Conservation (phyloP, 495 filamentous ascomycete species). For the Apiosordaria backusii region DNA sequence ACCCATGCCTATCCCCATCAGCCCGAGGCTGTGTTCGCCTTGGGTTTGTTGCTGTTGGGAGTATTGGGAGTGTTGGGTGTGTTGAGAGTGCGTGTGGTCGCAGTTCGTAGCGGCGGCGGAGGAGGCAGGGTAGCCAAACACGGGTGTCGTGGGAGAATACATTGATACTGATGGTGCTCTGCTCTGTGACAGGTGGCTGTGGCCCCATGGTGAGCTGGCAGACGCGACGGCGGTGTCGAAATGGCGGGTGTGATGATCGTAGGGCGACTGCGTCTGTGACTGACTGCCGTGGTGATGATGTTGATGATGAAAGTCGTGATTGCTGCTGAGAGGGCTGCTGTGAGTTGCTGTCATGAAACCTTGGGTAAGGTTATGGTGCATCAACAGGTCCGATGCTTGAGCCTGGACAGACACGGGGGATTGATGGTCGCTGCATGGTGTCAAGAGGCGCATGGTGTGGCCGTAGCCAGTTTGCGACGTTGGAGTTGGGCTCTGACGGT, state of each 20-base stretch:
- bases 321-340: background rate
- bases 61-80: background rate
- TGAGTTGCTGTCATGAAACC: background rate
- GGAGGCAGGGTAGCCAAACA: background rate
- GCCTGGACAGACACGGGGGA: background rate
- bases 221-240: background rate
- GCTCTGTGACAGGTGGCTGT: background rate
- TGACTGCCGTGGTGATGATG: no score
- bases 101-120: no score
- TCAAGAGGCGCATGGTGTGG: constrained; percentile 36
- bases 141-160: background rate
- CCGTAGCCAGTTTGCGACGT: constrained; percentile 15
- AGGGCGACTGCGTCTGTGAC: background rate
- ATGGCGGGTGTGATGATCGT: background rate
- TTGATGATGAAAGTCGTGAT: background rate
- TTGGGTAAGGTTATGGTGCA: background rate
- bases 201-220: background rate
- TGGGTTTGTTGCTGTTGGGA: constrained; percentile 1
- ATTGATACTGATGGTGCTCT: background rate
- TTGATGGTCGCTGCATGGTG: constrained; percentile 40
- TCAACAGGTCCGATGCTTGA: background rate
- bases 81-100: background rate
- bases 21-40: background rate
- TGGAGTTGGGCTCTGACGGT: constrained; percentile 8
- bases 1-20: background rate